Base-by-base conservation (phyloP, 306 rosid genomes). In the Gillenia trifoliata region DNA sequence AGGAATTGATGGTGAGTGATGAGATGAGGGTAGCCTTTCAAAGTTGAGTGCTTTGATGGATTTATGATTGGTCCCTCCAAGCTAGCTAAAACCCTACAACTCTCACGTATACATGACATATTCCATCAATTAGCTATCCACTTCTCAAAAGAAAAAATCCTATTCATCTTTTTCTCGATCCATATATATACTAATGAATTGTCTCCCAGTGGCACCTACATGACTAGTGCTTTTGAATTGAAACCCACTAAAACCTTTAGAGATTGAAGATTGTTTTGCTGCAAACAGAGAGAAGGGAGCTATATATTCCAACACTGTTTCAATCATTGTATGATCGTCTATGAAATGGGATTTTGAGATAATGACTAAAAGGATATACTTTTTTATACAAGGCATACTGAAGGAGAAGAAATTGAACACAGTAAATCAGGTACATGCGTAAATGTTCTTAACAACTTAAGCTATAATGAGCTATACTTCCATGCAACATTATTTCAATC, bases 51-150 rank as follows among this genome's bases (percentile, higher is more conserved):
- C 61, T 49, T 69, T 69, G 43, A 69, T 69, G 36, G 73, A 4
- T 49, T 19, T 69, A 49, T 49, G 61, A 49, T 69, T 69, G 73
- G 73, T 38, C 28, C 74, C 74, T 56, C 36, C 38, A 38, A 38
- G 41, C 66, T 2, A 59, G 20, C 64, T 57, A 57, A 26, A 28
- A 28, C 8, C 31, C 66, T 61, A 20, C 22, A 28, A 29, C 64
- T 61, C 66, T 29, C 40, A 49, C 55, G n/a, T n/a, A n/a, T n/a
- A 16, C 55, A 38, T 8, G 11, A 49, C 55, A 13, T 6, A 61
- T 16, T 29, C 41, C 30, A 26, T 17, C 41, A 47, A 47, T 4
- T 29, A 19, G 43, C 62, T 29, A 47, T 30, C 31, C n/a, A 50
- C n/a, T 5, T 40, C 41, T 25, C 66, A 61, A 16, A 61, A 61